These are phyloP conservation scores for Cantharellus cinnabarinus DNA, from an alignment of 768 basidiomycete species.

Conservation along the genomic window DNA sequence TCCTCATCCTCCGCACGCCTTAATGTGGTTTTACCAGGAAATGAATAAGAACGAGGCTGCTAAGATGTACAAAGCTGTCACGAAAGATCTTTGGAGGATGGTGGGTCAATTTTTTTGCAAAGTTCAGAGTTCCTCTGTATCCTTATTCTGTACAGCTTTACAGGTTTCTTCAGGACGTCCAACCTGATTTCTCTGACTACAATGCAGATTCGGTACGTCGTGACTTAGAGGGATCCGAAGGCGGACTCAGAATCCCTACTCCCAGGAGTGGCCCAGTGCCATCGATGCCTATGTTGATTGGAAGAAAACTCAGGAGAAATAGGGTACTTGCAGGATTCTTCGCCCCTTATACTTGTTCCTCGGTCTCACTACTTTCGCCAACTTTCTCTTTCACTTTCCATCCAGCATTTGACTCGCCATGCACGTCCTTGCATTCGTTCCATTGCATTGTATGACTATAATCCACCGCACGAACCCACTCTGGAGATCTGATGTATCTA, in stretches of 20 bases:
- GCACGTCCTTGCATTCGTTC: too few species aligned
- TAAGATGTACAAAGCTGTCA: slow-evolving; percentile 50
- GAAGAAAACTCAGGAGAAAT: neutral
- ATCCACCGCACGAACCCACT: too few species aligned
- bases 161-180: neutral
- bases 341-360: too few species aligned
- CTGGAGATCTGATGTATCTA: too few species aligned
- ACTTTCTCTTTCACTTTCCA: too few species aligned
- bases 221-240: too few species aligned
- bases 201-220: neutral
- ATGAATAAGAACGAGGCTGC: slow-evolving; percentile 3
- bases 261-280: neutral
- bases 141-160: too few species aligned
- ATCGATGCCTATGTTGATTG: neutral
- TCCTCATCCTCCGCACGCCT: slow-evolving; percentile 8
- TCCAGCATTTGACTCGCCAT: too few species aligned
- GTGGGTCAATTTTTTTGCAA: slow-evolving; percentile 18
- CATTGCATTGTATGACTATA: too few species aligned
- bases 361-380: too few species aligned
- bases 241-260: neutral
- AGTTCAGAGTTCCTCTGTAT: neutral
- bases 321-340: neutral
- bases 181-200: neutral
- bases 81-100: slow-evolving; percentile 78
- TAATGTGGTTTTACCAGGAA: slow-evolving; percentile 16